Base-by-base conservation (phyloP, 2,329 filamentous ascomycete species). In the Fusarium fracticaudum region DNA sequence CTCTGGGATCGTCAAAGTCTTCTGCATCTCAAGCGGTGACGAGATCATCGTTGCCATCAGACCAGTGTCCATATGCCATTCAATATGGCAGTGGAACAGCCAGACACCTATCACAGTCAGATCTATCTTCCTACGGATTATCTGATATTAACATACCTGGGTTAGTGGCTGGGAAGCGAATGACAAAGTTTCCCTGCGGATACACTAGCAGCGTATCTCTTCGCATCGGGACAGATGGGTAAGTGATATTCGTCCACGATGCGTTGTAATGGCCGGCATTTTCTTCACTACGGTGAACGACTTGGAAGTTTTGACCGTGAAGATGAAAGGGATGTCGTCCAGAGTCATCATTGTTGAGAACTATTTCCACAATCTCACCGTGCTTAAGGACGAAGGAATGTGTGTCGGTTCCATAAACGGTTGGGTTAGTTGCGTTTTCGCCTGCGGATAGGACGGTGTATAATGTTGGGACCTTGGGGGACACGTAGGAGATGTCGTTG, bases 91-190 rank as follows among this genome's bases (percentile, higher is more conserved):
- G 17, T 59, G 55, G n/a, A 59, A 59, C 3, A 59, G 55, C 55
- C 55, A 59, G 9, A 59, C 55, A 15, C 55, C 55, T 59, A 18
- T 3, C 2, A 3, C 2, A 1, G 4, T 58, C 18, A 58, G 40
- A 8, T 2, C 14, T 8, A 4, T 1, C 22, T 9, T 6, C 8
- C 6, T 22, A 4, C 2, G 0, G 5, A 0, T 17, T 2, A 1
- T 12, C 8, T 4, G 15, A 4, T 2, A 3, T 2, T 15, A 3
- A 37, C 31, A 0, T 48, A 48, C 55, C 55, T 12, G 55, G 55
- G 12, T 59, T 59, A 0, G 41, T 48, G 6, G 55, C 55, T 13
- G 33, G 31, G 41, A 59, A 59, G 1, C 55, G 24, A 22, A 59
- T 47, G 2, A 59, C 55, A 1, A 59, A 59, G 5, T 59, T 59